Evolutionary conservation across 768 basidiomycete genomes (phyloP).

Genomic region (Leccinum arenicola): DNA sequence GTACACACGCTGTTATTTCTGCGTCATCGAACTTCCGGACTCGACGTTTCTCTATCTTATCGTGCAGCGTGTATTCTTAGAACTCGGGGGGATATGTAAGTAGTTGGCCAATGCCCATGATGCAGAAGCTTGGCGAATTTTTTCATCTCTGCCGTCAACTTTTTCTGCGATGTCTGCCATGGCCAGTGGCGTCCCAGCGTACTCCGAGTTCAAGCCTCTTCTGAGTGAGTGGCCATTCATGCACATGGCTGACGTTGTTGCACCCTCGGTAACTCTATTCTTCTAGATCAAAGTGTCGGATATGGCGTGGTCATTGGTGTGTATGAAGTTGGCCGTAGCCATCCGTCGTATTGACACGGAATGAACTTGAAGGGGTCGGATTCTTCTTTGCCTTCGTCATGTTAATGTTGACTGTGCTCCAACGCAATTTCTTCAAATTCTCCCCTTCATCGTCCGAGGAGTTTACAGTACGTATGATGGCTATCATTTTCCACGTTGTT

Average conservation of each 20-base stretch:
- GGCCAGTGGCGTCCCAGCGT: slow-evolving; percentile 4
- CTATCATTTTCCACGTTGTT: not conserved
- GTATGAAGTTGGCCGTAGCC: slow-evolving; percentile 3
- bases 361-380: slow-evolving; percentile 37
- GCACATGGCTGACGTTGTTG: not conserved
- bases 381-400: slow-evolving; percentile 50
- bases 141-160: not conserved
- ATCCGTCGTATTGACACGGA: not conserved
- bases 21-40: too few relatives aligned
- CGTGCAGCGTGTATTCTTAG: slow-evolving; percentile 3
- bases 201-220: slow-evolving; percentile 41
- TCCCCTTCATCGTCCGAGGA: slow-evolving; percentile 49
- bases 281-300: slow-evolving; percentile 44
- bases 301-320: slow-evolving; percentile 49
- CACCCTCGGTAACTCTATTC: not conserved
- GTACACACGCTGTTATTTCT: not conserved
- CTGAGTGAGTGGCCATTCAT: slow-evolving; percentile 27
- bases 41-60: slow-evolving; percentile 2
- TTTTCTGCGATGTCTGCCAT: slow-evolving; percentile 12
- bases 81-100: not conserved
- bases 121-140: not conserved
- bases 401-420: slow-evolving; percentile 43
- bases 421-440: slow-evolving; percentile 44
- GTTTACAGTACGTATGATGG: slow-evolving; percentile 36
- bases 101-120: not conserved